These are phyloP conservation scores for Chrysoporthe puriensis DNA, from an alignment of 2,329 filamentous ascomycete genomes.

Conservation along the genomic window DNA sequence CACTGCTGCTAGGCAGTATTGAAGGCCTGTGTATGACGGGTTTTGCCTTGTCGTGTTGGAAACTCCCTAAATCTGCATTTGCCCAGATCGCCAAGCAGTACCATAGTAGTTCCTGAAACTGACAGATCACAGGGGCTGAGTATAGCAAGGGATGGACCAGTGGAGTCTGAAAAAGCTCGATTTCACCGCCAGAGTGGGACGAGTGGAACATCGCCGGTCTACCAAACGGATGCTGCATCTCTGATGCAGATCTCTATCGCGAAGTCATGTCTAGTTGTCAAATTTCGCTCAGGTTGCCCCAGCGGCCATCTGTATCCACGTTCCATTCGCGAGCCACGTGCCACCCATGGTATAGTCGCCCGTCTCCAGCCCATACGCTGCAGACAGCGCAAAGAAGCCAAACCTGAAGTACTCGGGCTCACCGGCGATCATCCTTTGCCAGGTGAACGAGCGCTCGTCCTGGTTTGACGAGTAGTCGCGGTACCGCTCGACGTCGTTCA, in stretches of 20 bases:
- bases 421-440: constrained; percentile 27
- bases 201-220: background rate
- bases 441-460: constrained; percentile 32
- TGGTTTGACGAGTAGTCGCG: constrained; percentile 31
- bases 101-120: background rate
- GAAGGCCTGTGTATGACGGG: too few species aligned
- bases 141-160: background rate
- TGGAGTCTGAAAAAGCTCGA: background rate
- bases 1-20: too few species aligned
- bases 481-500: constrained; percentile 38
- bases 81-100: background rate
- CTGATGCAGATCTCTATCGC: background rate
- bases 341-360: constrained; percentile 35
- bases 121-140: background rate
- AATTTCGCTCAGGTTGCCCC: constrained; percentile 10
- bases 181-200: background rate
- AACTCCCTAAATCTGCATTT: background rate
- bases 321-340: constrained; percentile 36
- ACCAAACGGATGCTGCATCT: background rate
- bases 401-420: constrained; percentile 38
- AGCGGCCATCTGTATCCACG: constrained; percentile 32
- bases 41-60: too few species aligned
- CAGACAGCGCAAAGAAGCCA: constrained; percentile 31
- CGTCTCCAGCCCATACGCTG: constrained; percentile 32
- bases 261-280: background rate